phyloP scores from a whole-genome alignment of 2,329 filamentous ascomycete genomes.

The Diplodia corticola region DNA sequence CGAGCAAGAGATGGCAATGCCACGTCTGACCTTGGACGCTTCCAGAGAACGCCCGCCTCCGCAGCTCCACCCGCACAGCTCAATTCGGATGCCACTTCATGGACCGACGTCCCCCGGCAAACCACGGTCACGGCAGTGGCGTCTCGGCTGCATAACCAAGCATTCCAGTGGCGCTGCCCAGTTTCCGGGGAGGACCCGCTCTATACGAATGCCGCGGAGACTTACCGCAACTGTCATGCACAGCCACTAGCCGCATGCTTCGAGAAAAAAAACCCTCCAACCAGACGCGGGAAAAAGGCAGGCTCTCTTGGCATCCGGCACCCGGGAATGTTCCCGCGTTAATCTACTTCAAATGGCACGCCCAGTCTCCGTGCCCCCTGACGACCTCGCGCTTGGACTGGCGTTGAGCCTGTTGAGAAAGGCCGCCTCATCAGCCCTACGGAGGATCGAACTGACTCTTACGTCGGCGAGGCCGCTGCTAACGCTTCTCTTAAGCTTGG shows the following conservation, averaged over 20 bases:
- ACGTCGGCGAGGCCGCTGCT: background rate
- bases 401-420: background rate
- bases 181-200: background rate
- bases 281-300: background rate
- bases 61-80: background rate
- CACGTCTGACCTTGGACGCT: background rate
- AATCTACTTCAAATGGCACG: background rate
- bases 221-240: background rate
- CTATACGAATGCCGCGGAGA: background rate
- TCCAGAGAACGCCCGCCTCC: background rate
- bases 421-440: background rate
- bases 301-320: background rate
- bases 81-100: background rate
- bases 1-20: background rate
- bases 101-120: background rate
- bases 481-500: background rate
- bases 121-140: background rate
- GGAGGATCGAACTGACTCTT: background rate
- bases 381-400: background rate
- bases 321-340: background rate
- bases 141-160: background rate
- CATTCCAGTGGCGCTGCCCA: slow-evolving; percentile 10
- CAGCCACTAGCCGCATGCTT: background rate
- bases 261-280: background rate
- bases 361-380: background rate